phyloP scores from a whole-genome alignment of 2,329 filamentous ascomycete genomes.

The Cladosporium halotolerans region DNA sequence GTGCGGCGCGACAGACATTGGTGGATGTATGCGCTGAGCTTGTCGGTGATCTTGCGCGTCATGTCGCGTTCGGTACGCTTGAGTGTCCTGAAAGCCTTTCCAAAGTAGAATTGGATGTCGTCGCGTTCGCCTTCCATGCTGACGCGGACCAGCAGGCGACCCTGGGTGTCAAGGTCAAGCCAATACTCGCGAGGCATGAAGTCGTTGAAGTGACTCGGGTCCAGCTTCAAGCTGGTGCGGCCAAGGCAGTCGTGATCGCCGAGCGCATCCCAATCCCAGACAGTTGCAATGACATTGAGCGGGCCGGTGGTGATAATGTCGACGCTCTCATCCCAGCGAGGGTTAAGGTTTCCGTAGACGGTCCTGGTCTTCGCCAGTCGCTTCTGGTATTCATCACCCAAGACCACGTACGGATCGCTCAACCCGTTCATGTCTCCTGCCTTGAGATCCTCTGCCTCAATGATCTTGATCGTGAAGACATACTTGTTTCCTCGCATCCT shows the following conservation, averaged over 20 bases:
- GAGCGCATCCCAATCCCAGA: slow-evolving; percentile 97
- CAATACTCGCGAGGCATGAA: slow-evolving; percentile 95
- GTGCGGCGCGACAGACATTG: slow-evolving; percentile 79
- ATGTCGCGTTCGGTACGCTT: slow-evolving; percentile 97
- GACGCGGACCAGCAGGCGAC: slow-evolving; percentile 77
- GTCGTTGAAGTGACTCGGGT: slow-evolving; percentile 93
- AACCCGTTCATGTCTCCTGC: slow-evolving; percentile 93
- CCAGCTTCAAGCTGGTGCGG: slow-evolving; percentile 93
- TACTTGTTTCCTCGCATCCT: slow-evolving; percentile 68
- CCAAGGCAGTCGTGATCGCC: slow-evolving; percentile 97
- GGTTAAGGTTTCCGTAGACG: slow-evolving; percentile 83
- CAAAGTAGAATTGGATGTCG: slow-evolving; percentile 98
- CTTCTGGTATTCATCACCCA: slow-evolving; percentile 97
- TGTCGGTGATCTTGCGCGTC: slow-evolving; percentile 96
- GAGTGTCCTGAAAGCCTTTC: slow-evolving; percentile 88
- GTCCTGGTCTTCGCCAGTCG: slow-evolving; percentile 90
- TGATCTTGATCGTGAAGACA: slow-evolving; percentile 97
- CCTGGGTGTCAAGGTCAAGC: slow-evolving; percentile 95
- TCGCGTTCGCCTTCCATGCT: slow-evolving; percentile 99
- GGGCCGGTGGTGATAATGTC: slow-evolving; percentile 90
- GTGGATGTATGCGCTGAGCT: slow-evolving; percentile 92
- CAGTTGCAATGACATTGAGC: slow-evolving; percentile 89
- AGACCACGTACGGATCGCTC: slow-evolving; percentile 94
- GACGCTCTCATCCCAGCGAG: slow-evolving; percentile 93
- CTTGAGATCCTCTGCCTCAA: slow-evolving; percentile 95